Base-by-base conservation (phyloP, 306 rosid genomes). In the Sphenostylis stenocarpa region DNA sequence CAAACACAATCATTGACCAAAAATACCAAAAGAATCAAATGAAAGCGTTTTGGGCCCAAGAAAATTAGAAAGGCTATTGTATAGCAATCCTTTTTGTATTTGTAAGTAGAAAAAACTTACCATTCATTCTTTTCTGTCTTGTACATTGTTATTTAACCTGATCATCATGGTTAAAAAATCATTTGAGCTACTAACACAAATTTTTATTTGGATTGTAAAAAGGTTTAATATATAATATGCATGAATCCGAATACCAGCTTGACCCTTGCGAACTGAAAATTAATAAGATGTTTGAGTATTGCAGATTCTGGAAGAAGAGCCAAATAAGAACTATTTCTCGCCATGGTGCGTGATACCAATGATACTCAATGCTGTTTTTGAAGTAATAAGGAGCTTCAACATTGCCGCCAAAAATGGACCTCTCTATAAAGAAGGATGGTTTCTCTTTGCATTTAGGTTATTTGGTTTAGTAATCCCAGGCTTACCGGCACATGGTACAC, bases 371-470 rank as follows among this genome's bases (percentile, higher is more conserved):
- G 89, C 96, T 0, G 7, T 58, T 13, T 60, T 82, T 56, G 98
- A 93, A 82, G 12, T 93, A 20, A 26, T 69, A 41, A 93, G 97
- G 80, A 93, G 96, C 86, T 91, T 93, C 81, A 82, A 83, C 10
- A 85, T 91, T 55, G 82, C 74, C 7, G 13, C 19, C 41, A 43
- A 0, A 23, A 24, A 68, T 34, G 97, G 98, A 49, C 36, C 87
- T 1, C 82, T 80, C 4, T 93, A 83, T 19, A 53, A 29, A 79
- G 98, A 91, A 84, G 85, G 91, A 19, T 76, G 65, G 76, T 70
- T 91, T 9, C 76, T 90, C 3, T 86, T 83, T 68, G 5, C 47
- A 24, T 21, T 86, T 43, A 90, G 97, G 77, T 0, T 93, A 29
- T 1, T 77, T 8, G 97, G 97, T 38, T 28, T 91, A 43, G 14